Evolutionary conservation across 257 asterid species (phyloP).

Genomic region (Plantago ovata): DNA sequence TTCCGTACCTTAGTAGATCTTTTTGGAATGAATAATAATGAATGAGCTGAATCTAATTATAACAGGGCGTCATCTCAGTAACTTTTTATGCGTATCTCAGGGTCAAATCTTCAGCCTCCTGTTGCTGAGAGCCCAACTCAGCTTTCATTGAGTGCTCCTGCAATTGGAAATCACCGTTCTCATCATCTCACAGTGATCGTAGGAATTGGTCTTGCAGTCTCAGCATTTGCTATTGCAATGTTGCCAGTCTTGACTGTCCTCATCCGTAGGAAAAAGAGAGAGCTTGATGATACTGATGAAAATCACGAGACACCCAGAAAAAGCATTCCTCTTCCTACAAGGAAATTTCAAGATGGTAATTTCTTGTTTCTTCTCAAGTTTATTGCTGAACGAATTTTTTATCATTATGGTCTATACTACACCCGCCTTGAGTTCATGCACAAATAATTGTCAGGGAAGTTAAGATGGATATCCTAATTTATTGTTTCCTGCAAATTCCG

Average conservation of each 20-base stretch:
- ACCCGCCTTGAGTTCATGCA: neutral
- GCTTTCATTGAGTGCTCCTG: slow-evolving; percentile 35
- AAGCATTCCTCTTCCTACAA: slow-evolving; percentile 43
- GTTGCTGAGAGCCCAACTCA: slow-evolving; percentile 63
- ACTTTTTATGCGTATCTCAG: slow-evolving; percentile 30
- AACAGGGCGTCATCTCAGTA: neutral
- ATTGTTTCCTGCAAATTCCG: slow-evolving; percentile 20
- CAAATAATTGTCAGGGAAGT: neutral
- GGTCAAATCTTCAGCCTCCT: slow-evolving; percentile 36
- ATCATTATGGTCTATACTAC: slow-evolving; percentile 1
- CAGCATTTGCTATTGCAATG: slow-evolving; percentile 45
- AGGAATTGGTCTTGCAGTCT: slow-evolving; percentile 62
- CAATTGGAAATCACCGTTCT: slow-evolving; percentile 41
- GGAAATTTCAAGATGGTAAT: slow-evolving; percentile 70
- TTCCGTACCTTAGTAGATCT: too few species aligned
- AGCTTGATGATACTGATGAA: slow-evolving; percentile 49
- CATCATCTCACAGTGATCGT: slow-evolving; percentile 61
- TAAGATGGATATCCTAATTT: slow-evolving; percentile 14
- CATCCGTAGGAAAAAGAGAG: slow-evolving; percentile 56
- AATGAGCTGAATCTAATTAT: too few species aligned
- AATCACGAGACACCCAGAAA: slow-evolving; percentile 38
- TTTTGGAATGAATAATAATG: too few species aligned
- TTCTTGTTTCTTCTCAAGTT: slow-evolving; percentile 14
- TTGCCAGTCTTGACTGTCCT: slow-evolving; percentile 56
- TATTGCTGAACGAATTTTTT: slow-evolving; percentile 7